These are phyloP conservation scores for Rhipidocladum racemiflorum DNA, from an alignment of 176 grass and related monocot genomes.

Conservation along the genomic window DNA sequence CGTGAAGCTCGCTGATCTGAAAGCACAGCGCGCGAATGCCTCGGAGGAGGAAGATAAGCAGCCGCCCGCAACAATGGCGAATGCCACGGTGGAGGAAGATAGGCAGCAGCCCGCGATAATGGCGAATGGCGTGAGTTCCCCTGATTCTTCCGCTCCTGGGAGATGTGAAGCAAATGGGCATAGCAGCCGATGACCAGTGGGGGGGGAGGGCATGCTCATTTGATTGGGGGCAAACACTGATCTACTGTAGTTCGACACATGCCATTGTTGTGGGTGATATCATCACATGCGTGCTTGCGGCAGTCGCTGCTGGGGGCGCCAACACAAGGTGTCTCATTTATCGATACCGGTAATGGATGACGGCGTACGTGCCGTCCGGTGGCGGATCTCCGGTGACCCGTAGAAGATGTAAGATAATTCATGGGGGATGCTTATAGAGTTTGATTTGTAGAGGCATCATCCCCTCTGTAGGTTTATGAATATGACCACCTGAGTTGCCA, in stretches of 20 bases:
- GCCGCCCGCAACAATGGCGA: background rate
- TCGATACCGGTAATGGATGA: slow-evolving; percentile 4
- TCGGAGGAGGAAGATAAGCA: slow-evolving; percentile 34
- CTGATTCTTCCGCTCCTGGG: background rate
- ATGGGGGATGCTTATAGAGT: slow-evolving; percentile 37
- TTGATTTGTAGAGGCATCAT: slow-evolving; percentile 25
- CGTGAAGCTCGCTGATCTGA: slow-evolving; percentile 33
- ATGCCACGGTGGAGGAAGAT: slow-evolving; percentile 24
- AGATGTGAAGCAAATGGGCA: slow-evolving; percentile 46
- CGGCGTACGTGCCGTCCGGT: background rate
- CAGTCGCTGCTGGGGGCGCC: background rate
- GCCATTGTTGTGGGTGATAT: background rate
- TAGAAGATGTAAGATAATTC: slow-evolving; percentile 52
- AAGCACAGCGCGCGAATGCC: slow-evolving; percentile 28
- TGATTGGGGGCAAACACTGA: slow-evolving; percentile 6
- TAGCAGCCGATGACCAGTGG: slow-evolving; percentile 23
- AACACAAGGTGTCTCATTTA: slow-evolving; percentile 12
- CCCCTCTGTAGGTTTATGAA: slow-evolving; percentile 31
- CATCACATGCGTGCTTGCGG: background rate
- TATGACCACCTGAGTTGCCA: slow-evolving; percentile 4
- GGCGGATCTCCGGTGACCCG: background rate
- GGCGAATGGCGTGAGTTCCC: slow-evolving; percentile 37
- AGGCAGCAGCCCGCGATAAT: slow-evolving; percentile 9
- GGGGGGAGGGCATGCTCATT: background rate
- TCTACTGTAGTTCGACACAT: background rate